Conservation (phyloP, 2,329 filamentous ascomycete species). For the Fusarium luffae region DNA sequence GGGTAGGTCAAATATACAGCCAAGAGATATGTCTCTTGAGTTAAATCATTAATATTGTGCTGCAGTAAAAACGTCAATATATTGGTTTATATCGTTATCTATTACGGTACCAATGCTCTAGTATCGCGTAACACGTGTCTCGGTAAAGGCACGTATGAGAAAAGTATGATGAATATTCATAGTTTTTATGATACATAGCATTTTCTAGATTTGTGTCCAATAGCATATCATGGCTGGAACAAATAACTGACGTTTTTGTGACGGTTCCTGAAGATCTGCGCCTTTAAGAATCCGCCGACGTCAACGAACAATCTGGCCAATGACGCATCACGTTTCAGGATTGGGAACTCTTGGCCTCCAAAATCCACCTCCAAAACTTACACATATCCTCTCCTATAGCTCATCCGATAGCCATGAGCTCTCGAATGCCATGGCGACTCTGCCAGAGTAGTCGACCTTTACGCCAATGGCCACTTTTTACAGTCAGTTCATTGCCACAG, state of each 20-base stretch:
- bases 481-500: neutral
- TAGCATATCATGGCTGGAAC: neutral
- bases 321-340: conserved; percentile 40
- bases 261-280: conserved; percentile 23
- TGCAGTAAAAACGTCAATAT: neutral
- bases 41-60: neutral
- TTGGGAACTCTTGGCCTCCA: conserved; percentile 31
- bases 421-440: conserved; percentile 48
- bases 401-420: conserved; percentile 46
- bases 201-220: neutral
- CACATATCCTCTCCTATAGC: conserved; percentile 22
- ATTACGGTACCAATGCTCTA: neutral
- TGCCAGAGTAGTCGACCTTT: conserved; percentile 38
- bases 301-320: conserved; percentile 33
- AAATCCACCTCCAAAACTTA: conserved; percentile 17
- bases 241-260: neutral
- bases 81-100: neutral
- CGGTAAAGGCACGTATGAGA: neutral
- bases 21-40: neutral
- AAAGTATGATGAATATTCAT: neutral
- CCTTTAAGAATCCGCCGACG: conserved; percentile 14
- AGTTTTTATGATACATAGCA: neutral
- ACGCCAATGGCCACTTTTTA: conserved; percentile 31
- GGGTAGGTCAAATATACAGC: neutral
- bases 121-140: neutral